phyloP scores from a whole-genome alignment of 1,139 yeast genomes.

The Suhomyces wounanorum region DNA sequence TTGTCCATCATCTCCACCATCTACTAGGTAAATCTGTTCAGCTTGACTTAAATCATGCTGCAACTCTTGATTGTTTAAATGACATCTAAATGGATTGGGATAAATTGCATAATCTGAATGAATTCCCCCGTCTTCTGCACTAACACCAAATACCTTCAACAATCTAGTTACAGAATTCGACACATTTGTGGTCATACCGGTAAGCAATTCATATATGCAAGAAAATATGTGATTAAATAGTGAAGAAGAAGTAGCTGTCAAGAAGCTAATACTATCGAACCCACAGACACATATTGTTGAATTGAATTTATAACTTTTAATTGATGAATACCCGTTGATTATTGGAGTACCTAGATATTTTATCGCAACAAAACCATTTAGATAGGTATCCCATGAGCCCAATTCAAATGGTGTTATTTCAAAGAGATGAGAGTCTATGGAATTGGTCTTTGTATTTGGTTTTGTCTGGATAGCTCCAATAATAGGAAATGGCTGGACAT shows the following conservation, averaged over 20 bases:
- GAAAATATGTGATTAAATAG: constrained; percentile 60
- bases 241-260: constrained; percentile 74
- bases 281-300: constrained; percentile 50
- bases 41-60: constrained; percentile 16
- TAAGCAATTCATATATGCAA: constrained; percentile 46
- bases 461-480: constrained; percentile 38
- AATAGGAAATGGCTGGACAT: constrained; percentile 46
- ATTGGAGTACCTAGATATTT: constrained; percentile 57
- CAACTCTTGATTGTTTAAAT: constrained; percentile 10
- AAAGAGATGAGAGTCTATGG: constrained; percentile 34
- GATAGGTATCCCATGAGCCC: constrained; percentile 64
- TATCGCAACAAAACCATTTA: constrained; percentile 53
- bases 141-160: constrained; percentile 50
- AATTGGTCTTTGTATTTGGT: constrained; percentile 24
- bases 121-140: constrained; percentile 24
- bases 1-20: constrained; percentile 50
- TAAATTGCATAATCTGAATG: constrained; percentile 70
- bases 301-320: constrained; percentile 26
- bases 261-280: constrained; percentile 71
- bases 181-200: constrained; percentile 40
- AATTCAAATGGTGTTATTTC: constrained; percentile 70
- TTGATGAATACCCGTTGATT: constrained; percentile 28
- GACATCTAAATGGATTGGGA: constrained; percentile 74
- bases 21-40: constrained; percentile 36
- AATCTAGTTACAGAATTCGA: constrained; percentile 46